These are phyloP conservation scores for Diaporthe sp. DNA, from an alignment of 2,329 filamentous ascomycete species.

Conservation along the genomic window DNA sequence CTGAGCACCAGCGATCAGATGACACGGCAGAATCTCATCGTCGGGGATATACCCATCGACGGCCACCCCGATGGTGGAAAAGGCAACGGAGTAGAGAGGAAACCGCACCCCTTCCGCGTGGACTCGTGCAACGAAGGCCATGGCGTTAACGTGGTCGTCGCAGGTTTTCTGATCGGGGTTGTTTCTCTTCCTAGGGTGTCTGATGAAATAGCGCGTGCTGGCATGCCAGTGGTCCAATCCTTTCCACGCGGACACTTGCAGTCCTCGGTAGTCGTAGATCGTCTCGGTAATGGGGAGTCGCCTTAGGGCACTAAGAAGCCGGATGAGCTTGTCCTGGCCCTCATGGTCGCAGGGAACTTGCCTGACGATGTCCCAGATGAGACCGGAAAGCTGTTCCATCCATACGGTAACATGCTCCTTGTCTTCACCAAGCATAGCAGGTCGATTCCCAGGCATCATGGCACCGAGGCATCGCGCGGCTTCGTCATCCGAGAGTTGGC, in stretches of 20 bases:
- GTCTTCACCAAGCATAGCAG: neutral
- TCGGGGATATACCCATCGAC: neutral
- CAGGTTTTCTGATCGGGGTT: neutral
- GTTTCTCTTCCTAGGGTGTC: neutral
- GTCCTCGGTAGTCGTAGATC: neutral
- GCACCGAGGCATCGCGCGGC: neutral
- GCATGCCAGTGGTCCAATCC: neutral
- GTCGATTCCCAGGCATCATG: neutral
- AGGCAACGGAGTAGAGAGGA: neutral
- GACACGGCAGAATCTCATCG: neutral
- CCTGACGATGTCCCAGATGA: neutral
- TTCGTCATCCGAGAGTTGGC: neutral
- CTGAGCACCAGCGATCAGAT: neutral
- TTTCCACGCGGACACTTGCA: neutral
- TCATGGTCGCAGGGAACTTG: neutral
- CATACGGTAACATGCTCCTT: neutral
- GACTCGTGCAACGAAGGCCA: constrained; percentile 3
- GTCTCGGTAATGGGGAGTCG: neutral
- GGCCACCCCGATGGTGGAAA: neutral
- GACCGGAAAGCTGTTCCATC: neutral
- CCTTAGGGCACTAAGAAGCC: neutral
- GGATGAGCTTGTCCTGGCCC: constrained; percentile 3
- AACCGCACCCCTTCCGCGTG: neutral
- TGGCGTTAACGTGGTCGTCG: neutral
- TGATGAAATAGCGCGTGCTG: too few species aligned